Base-by-base conservation (phyloP, 257 asterid genomes). In the Solanum peruvianum region DNA sequence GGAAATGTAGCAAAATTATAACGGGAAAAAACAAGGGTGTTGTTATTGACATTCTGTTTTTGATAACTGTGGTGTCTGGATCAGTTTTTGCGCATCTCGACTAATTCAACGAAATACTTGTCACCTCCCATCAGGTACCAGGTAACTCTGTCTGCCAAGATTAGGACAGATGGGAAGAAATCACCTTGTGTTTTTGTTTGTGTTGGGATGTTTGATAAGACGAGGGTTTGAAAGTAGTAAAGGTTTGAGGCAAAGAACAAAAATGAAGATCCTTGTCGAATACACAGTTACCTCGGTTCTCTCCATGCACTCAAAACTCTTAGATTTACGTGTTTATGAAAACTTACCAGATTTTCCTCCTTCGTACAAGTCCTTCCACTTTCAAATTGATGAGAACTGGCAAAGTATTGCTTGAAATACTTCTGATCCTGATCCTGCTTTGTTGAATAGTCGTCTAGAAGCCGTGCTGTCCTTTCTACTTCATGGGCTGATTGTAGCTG, bases 321-420 rank as follows among this genome's bases (percentile, higher is more conserved):
- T 29, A 47, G 45, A 49, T 49, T 18, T 49, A 49, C 1, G 29
- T 81, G 85, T 29, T 81, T 49, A 81, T 81, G 85, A 81, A 82
- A 92, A 90, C 95, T 88, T 85, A 95, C 99, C 91, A 10, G 58
- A 69, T 29, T 80, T 37, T 88, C 29, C 88, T 93, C 95, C 87
- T 87, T 92, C 5, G 33, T 85, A 87, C 56, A 86, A 88, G 89
- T 37, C 88, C 93, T 86, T 88, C 92, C 93, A 49, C 86, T 88
- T 72, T 91, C 94, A 21, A 89, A 35, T 45, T 87, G 90, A 71
- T 72, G 93, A 21, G 95, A 87, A 89, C 92, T 88, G 2, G 90
- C 29, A 85, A 84, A 82, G 16, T 89, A 83, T 77, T 86, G 94
- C 5, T 87, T 31, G 47, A 82, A 89, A 64, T 69, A 91, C 84